phyloP scores from a whole-genome alignment of 1,284 basidiomycete genomes.

The Coriolopsis trogii region DNA sequence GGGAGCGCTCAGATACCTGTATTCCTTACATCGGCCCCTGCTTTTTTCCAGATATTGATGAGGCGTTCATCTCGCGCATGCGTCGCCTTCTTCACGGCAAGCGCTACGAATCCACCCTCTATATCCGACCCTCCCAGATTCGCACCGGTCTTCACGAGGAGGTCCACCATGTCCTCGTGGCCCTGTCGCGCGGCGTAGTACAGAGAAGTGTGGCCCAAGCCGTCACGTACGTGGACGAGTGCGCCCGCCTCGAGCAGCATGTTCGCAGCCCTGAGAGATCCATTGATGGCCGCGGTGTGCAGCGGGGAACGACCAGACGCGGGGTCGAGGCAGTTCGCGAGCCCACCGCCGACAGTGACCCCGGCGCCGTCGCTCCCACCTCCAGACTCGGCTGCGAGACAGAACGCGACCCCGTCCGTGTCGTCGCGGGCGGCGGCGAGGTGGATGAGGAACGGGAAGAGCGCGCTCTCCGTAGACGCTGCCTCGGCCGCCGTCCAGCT shows the following conservation, averaged over 20 bases:
- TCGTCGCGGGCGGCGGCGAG: constrained; percentile 77
- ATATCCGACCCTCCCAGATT: constrained; percentile 68
- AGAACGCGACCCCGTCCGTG: constrained; percentile 60
- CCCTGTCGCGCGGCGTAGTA: constrained; percentile 80
- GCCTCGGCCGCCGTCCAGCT: constrained; percentile 76
- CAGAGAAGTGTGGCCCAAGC: constrained; percentile 79
- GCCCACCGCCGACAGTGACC: constrained; percentile 55
- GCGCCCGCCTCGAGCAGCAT: constrained; percentile 78
- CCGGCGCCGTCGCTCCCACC: constrained; percentile 16
- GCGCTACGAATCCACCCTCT: constrained; percentile 59
- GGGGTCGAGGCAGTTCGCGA: constrained; percentile 71
- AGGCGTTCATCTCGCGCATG: constrained; percentile 46
- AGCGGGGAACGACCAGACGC: constrained; percentile 77
- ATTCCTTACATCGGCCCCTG: constrained; percentile 35
- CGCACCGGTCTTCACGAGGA: constrained; percentile 76
- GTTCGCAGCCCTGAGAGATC: constrained; percentile 56
- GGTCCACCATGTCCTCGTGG: constrained; percentile 61
- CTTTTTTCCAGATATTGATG: constrained; percentile 54
- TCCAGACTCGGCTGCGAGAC: constrained; percentile 41
- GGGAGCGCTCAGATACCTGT: neutral
- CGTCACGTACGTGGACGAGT: constrained; percentile 83
- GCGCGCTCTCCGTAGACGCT: constrained; percentile 62
- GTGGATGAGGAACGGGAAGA: constrained; percentile 77
- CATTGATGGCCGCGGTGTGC: constrained; percentile 80
- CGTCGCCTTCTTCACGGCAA: constrained; percentile 52